These are phyloP conservation scores for Prunus padus DNA, from an alignment of 306 rosid genomes.

Conservation along the genomic window DNA sequence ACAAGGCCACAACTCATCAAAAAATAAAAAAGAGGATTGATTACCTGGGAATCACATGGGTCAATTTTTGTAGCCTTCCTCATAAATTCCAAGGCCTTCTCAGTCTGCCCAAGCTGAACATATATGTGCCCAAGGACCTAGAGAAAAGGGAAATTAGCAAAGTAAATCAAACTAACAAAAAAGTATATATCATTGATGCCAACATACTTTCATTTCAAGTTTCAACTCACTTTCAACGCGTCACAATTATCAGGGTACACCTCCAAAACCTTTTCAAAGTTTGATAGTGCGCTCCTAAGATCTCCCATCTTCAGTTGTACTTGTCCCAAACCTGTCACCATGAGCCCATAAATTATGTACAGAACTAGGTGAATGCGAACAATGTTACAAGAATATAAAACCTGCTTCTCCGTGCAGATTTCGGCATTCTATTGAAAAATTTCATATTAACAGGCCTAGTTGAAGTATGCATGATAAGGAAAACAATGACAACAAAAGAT, in stretches of 20 bases:
- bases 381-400: constrained; percentile 9
- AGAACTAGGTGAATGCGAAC: constrained; percentile 14
- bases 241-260: constrained; percentile 87
- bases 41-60: constrained; percentile 96
- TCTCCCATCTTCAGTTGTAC: constrained; percentile 97
- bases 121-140: constrained; percentile 94
- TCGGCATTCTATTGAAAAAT: neutral
- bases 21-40: constrained; percentile 2
- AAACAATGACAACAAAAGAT: constrained; percentile 1
- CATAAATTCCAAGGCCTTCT: constrained; percentile 81
- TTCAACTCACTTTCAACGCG: constrained; percentile 69
- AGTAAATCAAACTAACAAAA: constrained; percentile 12
- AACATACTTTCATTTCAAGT: constrained; percentile 10
- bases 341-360: constrained; percentile 24
- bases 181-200: constrained; percentile 6
- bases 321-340: constrained; percentile 85
- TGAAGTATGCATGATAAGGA: neutral
- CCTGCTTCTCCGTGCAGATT: neutral
- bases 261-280: constrained; percentile 93
- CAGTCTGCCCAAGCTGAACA: constrained; percentile 91
- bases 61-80: constrained; percentile 96
- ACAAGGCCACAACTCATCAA: neutral
- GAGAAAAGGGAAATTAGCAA: constrained; percentile 16
- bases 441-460: neutral
- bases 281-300: constrained; percentile 80